Base-by-base conservation (phyloP, 108 stramenopile species). In the Epipyxis sp. region DNA sequence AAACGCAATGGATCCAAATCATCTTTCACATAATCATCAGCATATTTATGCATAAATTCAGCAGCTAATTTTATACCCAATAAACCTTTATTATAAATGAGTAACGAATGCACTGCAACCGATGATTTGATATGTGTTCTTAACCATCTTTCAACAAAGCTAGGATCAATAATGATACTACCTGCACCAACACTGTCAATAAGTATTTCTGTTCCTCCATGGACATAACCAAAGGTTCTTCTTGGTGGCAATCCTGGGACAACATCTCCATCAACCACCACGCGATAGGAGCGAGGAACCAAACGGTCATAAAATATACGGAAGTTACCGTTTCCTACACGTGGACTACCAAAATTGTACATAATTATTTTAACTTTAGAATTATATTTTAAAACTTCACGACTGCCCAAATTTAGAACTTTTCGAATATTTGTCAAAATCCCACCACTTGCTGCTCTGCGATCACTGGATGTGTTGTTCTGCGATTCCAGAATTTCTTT, bases 201-300 rank as follows among this genome's bases (percentile, higher is more conserved):
- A 35, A 84, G n/a, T 29, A 84, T 81, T 46, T 80, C 74, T 0
- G 82, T 83, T 42, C 83, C 83, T 30, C 42, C 68, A 58, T 84
- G 83, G 25, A 16, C 58, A 82, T 80, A 84, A 67, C 81, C 76
- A 77, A 78, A 80, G 20, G 20, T 37, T 50, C 20, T 50, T 10
- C 34, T n/a, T 37, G 74, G 76, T 10, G 84, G 85, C 42, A 83
- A 44, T 10, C 69, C 79, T n/a, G 85, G 41, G n/a, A 86, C 61
- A 32, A 83, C 32, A 45, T 86, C 85, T 1, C 85, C 85, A 65
- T 86, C 85, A 40, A 76, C 79, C 40, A 85, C 84, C 34, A 86
- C 76, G 29, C 85, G 79, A 42, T 69, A 86, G 39, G 69, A 43
- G 50, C 79, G 50, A n/a, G 82, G 84, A 13, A 85, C 84, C 39